Percentiles rank a stretch among this genome's conserved stretches.
phyloP scores from a whole-genome alignment of 1,284 basidiomycete species.

The Pseudozyma sp. region DNA sequence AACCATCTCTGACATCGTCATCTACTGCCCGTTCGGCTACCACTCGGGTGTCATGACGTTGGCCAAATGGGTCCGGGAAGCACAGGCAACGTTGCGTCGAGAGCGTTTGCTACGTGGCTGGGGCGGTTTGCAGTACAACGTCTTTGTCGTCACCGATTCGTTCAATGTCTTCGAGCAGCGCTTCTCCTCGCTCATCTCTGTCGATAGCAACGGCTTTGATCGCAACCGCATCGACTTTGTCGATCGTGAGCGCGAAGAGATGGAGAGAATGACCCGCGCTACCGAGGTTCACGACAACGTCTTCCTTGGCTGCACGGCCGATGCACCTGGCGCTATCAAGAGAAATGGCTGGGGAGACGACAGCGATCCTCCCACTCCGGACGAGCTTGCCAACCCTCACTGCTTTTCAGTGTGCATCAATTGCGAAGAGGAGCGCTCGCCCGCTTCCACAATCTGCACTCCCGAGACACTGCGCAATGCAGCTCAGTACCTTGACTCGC shows the following conservation, averaged over 20 bases:
- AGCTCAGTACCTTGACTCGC: conserved; percentile 74
- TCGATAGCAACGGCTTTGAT: conserved; percentile 71
- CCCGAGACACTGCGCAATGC: conserved; percentile 71
- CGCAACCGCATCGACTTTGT: conserved; percentile 72
- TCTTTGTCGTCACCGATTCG: conserved; percentile 81
- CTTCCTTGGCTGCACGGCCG: conserved; percentile 69
- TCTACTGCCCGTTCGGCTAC: conserved; percentile 74
- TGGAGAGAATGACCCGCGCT: conserved; percentile 85
- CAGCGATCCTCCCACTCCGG: conserved; percentile 38
- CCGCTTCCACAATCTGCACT: conserved; percentile 67
- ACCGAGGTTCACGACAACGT: conserved; percentile 79
- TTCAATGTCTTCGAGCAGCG: conserved; percentile 73
- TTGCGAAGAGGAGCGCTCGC: conserved; percentile 76
- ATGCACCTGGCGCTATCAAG: conserved; percentile 44
- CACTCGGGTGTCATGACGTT: conserved; percentile 54
- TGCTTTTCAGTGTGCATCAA: conserved; percentile 87
- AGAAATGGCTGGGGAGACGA: conserved; percentile 14
- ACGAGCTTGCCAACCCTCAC: conserved; percentile 74
- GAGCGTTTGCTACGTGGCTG: conserved; percentile 74
- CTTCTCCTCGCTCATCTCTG: conserved; percentile 72
- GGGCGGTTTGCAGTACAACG: conserved; percentile 80
- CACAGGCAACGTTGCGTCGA: conserved; percentile 55
- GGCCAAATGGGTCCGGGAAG: conserved; percentile 60
- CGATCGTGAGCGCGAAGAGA: conserved; percentile 83
- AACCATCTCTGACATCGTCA: conserved; percentile 85